Evolutionary conservation across 2,329 filamentous ascomycete genomes (phyloP).

Genomic region (Colletotrichum euphorbiae): DNA sequence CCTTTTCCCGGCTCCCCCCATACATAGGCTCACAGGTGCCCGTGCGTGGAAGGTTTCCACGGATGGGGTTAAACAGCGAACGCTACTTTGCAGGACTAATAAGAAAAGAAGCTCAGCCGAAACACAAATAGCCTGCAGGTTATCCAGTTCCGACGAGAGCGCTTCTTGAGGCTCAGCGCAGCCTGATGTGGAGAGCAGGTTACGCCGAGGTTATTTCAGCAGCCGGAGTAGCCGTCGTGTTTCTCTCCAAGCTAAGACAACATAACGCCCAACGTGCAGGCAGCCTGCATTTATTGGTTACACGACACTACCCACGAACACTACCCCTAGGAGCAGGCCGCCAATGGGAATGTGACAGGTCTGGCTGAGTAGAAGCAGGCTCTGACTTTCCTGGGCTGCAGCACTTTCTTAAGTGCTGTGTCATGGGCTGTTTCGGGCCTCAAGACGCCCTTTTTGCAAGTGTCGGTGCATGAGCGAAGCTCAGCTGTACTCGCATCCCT

Average conservation of each 20-base stretch:
- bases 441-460: not conserved
- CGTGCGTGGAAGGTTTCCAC: too few relatives aligned
- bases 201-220: not conserved
- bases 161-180: conserved; percentile 1
- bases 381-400: not conserved
- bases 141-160: too few relatives aligned
- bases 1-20: too few relatives aligned
- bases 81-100: too few relatives aligned
- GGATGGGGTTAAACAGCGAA: too few relatives aligned
- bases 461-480: conserved; percentile 14
- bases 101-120: too few relatives aligned
- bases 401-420: not conserved
- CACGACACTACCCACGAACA: too few relatives aligned
- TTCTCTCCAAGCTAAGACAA: not conserved
- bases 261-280: not conserved
- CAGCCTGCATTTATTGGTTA: not conserved
- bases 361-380: not conserved
- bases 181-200: not conserved
- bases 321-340: not conserved
- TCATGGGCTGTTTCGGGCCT: not conserved
- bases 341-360: not conserved
- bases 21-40: too few relatives aligned
- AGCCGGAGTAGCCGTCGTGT: not conserved
- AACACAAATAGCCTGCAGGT: too few relatives aligned
- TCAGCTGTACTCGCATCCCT: not conserved